Evolutionary conservation across 1,284 basidiomycete species (phyloP), one percentile per base, ranked within the genome.

Genomic region (Cryptococcus hybrid): DNA sequence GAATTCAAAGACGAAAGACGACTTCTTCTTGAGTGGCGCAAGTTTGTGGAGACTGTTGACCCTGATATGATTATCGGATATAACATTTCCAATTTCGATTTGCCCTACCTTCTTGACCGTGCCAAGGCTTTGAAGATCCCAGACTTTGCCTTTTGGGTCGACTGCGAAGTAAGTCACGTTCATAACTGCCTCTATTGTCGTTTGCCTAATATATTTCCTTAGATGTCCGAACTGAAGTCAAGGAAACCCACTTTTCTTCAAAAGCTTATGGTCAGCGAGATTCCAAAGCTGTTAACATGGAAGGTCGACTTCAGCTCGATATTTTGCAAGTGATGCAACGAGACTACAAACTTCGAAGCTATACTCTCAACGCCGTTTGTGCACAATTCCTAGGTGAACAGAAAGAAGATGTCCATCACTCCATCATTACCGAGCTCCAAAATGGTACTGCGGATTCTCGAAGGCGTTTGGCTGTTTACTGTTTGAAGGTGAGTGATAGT

Each of bases 331-430:
- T 91, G 73, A 97, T 97, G 90, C 93, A 97, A 69, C 85, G 93
- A 61, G 94, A 97, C 75, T 88, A 96, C 80, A 97, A 97, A 72
- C 81, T 97, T 4, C 86, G 94, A 34, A 92, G 89, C 69, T 97
- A 97, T 74, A 91, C 93, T 0, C 86, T 97, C 62, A 97, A 97
- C 75, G 88, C 93, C 1, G 93, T 97, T 50, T 97, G 93, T 73
- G 88, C 94, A 2, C 90, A 93, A 68, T 97, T 97, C 78, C 81
- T 97, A 2, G 92, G 91, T 35, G 94, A 97, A 73, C 94, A 97
- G 75, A 97, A 97, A 76, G 93, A 97, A 73, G 93, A 97, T 65
- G 93, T 97, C 18, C 93, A 97, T 69, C 88, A 97, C 71, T 96
- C 93, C 1, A 91, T 95, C 60, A 97, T 97, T 68, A 96, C 93